phyloP scores from a whole-genome alignment of 2,329 filamentous ascomycete species.

The Blumeriella jaapii region DNA sequence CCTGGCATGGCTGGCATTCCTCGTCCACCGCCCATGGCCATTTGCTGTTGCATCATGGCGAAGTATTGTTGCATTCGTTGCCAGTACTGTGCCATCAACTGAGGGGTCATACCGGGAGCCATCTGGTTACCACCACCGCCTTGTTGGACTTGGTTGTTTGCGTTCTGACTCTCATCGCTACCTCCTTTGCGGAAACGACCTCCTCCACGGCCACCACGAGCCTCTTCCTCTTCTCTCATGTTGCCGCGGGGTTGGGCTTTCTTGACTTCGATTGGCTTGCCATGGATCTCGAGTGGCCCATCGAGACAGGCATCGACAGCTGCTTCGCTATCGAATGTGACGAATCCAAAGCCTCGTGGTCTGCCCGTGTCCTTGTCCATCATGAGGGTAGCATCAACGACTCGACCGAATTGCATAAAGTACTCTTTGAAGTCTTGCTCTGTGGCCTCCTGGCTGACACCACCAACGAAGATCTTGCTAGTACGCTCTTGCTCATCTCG shows the following conservation, averaged over 20 bases:
- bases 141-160: constrained; percentile 28
- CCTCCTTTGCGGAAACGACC: constrained; percentile 44
- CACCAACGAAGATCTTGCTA: constrained; percentile 96
- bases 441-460: constrained; percentile 92
- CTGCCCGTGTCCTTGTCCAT: constrained; percentile 99
- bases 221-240: constrained; percentile 78
- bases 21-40: constrained; percentile 53
- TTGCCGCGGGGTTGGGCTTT: constrained; percentile 94
- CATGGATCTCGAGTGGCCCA: constrained; percentile 78
- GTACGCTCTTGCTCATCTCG: constrained; percentile 97
- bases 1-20: constrained; percentile 54
- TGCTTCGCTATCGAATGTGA: constrained; percentile 92
- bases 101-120: constrained; percentile 67
- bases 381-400: constrained; percentile 96
- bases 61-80: constrained; percentile 98
- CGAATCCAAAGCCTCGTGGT: constrained; percentile 91
- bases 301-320: constrained; percentile 87
- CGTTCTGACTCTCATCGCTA: constrained; percentile 35
- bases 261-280: constrained; percentile 96
- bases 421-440: constrained; percentile 95
- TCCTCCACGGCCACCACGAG: constrained; percentile 41
- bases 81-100: constrained; percentile 98
- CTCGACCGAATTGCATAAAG: constrained; percentile 91
- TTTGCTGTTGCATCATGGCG: constrained; percentile 85
- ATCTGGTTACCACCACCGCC: constrained; percentile 25